Evolutionary conservation across 257 asterid species (phyloP), one percentile per base, ranked within the genome.

Genomic region (Nicotiana obtusifolia): DNA sequence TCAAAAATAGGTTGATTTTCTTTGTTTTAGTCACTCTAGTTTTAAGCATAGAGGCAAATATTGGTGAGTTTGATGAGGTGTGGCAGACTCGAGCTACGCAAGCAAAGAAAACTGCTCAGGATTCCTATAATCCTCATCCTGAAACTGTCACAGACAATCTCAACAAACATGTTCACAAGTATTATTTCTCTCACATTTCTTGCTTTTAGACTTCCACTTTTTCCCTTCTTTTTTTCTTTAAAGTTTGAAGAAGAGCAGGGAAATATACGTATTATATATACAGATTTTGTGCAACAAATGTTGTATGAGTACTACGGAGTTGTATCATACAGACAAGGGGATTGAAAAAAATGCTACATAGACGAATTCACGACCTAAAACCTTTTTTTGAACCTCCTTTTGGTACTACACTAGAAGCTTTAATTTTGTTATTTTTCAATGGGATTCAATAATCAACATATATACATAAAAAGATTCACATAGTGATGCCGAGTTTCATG

Each of bases 71-170:
- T 64, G 84, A 84, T 67, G 86, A 82, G 82, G 84, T 57, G 37
- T 86, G 89, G 89, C 64, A 65, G 73, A 59, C 54, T 71, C 82
- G 89, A 31, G 81, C 80, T 3, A 26, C 20, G 5, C 81, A 79
- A 49, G 86, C 89, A 37, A 66, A 61, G 15, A 30, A 82, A 52
- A 44, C 41, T 0, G 89, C 89, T 80, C 77, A 24, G 7, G 14
- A 54, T 19, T 64, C 81, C 53, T 86, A 84, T 65, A 54, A 86
- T 4, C 67, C 84, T 33, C n/a, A 84, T 59, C 86, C 89, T 7
- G 62, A 75, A 3, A 26, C 22, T 0, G 86, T 86, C 37, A 22
- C 80, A 3, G 47, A 68, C 62, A 59, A 84, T 73, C 26, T 86
- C 2, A 86, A 84, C 66, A 19, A 53, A 30, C 19, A 82, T 13